phyloP scores from a whole-genome alignment of 2,329 filamentous ascomycete genomes.

The Pseudonectria foliicola region DNA sequence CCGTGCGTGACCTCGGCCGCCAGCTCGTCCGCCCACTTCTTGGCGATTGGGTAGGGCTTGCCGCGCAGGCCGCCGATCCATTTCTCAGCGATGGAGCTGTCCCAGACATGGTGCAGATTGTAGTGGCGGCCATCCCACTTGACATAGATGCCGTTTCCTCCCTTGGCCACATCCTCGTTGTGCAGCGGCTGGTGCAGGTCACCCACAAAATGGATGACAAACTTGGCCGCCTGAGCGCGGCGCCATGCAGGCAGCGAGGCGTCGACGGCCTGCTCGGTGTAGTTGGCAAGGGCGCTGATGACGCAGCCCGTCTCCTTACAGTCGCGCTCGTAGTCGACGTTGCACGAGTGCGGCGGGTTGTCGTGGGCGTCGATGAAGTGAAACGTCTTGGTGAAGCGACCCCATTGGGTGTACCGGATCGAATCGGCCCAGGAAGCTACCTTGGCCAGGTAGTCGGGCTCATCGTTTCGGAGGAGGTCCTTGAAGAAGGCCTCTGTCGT shows the following conservation, averaged over 20 bases:
- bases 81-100: slow-evolving; percentile 61
- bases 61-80: slow-evolving; percentile 49
- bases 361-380: slow-evolving; percentile 67
- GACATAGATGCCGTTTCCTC: slow-evolving; percentile 63
- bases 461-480: slow-evolving; percentile 46
- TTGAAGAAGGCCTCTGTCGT: slow-evolving; percentile 52
- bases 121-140: slow-evolving; percentile 48
- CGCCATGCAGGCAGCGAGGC: slow-evolving; percentile 35
- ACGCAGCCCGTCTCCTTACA: slow-evolving; percentile 57
- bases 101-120: slow-evolving; percentile 70
- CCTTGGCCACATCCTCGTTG: slow-evolving; percentile 54
- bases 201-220: slow-evolving; percentile 61
- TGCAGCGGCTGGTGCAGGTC: slow-evolving; percentile 66
- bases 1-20: slow-evolving; percentile 48
- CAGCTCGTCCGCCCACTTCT: slow-evolving; percentile 50
- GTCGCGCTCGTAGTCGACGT: slow-evolving; percentile 52
- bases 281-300: slow-evolving; percentile 53
- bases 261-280: slow-evolving; percentile 49
- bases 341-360: slow-evolving; percentile 49
- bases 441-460: slow-evolving; percentile 51
- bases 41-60: slow-evolving; percentile 42
- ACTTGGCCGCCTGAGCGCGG: slow-evolving; percentile 55
- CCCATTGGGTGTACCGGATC: slow-evolving; percentile 57
- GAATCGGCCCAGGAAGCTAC: slow-evolving; percentile 63
- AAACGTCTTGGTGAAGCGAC: slow-evolving; percentile 53